Base-by-base conservation (phyloP, 2,329 filamentous ascomycete genomes). In the Fusarium brevicatenulatum region DNA sequence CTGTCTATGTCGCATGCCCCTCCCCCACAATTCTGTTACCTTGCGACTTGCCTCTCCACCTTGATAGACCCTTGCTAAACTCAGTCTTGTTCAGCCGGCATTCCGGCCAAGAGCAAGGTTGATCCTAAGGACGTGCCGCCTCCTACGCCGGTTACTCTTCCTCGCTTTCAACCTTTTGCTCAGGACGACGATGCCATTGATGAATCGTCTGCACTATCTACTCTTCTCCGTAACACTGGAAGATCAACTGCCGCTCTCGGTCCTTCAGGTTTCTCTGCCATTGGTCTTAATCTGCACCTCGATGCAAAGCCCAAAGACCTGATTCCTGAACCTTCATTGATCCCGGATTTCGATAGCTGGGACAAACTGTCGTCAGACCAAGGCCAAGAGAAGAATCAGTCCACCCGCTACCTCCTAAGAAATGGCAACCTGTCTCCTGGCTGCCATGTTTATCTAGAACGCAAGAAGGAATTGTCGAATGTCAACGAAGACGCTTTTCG, bases 401-500 rank as follows among this genome's bases (percentile, higher is more conserved):
- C 83, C 42, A 88, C 88, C 25, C 84, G 85, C 23, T 81, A 72
- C 34, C 84, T 81, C 8, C 80, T 91, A 52, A 86, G 83, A 72
- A 90, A 87, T 60, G 87, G 87, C 30, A 86, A 83, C 60, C 75
- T 83, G 25, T 89, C 88, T 3, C 90, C 90, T 3, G 89, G 90
- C 42, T 87, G 86, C 55, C 85, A 87, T 61, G 84, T 86, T 44
- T 92, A 90, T 71, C 78, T 88, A 15, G 90, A 92, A 68, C 87
- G 89, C 58, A 85, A 84, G 73, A 85, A 83, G 42, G 89, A 91
- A 80, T 84, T 92, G 12, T 86, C 85, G 21, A 85, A 86, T 59
- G 73, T 82, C 30, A 92, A 92, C 69, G 85, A 88, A 46, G 83
- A 86, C 44, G 90, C 90, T 12, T 92, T 90, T 77, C 87, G 89